Evolutionary conservation across 106 monocot genomes (phyloP), one percentile per base, ranked within the genome.

Genomic region (Dendrobium chrysotoxum): DNA sequence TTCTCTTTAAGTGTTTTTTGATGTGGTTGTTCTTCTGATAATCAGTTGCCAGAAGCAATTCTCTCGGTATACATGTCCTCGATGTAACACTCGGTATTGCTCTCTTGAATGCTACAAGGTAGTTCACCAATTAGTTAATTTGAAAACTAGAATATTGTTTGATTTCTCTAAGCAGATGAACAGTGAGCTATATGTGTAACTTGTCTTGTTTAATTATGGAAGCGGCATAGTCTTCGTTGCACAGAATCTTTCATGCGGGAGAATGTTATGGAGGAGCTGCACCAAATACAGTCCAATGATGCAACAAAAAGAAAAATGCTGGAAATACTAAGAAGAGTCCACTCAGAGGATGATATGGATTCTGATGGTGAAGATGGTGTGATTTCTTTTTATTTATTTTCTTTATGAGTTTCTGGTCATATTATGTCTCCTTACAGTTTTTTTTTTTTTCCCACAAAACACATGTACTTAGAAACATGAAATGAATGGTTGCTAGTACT

Each of bases 221-320:
- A 95, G 92, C 79, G 86, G 65, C 98, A 98, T 75, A 90, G 88
- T 64, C 65, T 88, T 65, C 87, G 89, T 0, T 98, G 98, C 86
- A 95, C 98, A 21, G 98, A 98, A 55, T 95, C 94, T n/a, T 98
- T 98, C 83, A 98, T 92, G 92, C 83, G 87, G 50, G 98, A 98
- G 40, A 98, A 98, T 88, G 98, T 98, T 7, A 84, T 91, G 85
- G 89, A 88, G 38, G 95, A 92, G 88, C 76, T 98, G 91, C 80
- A 84, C 53, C 89, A 91, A 45, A 79, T 98, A 25, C 88, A 84
- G 38, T 89, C 89, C 23, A 87, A 91, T 46, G 89, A 92, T 54
- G 94, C 92, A 66, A 83, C 88, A 35, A 98, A 88, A 85, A 86
- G 79, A 74, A 95, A 91, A 70, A 95, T 91, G 92, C 75, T 95